Evolutionary conservation across 352 stramenopile genomes (phyloP).

Genomic region (Globisporangium irregulare): DNA sequence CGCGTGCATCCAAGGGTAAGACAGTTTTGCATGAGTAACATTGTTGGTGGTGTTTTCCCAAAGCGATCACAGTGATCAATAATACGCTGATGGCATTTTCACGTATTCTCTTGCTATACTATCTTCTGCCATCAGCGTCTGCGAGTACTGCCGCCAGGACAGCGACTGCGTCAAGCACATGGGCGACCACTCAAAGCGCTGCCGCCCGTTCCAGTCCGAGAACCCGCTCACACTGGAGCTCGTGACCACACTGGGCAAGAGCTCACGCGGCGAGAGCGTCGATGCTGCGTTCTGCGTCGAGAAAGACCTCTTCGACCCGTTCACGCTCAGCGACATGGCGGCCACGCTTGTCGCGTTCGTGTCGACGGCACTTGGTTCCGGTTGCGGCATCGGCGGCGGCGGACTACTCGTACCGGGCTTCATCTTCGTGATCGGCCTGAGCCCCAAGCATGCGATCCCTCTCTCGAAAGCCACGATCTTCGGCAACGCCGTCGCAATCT

Average conservation of each 20-base stretch:
- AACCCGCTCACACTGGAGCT: slow-evolving; percentile 35
- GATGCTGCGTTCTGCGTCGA: slow-evolving; percentile 67
- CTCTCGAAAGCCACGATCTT: slow-evolving; percentile 97
- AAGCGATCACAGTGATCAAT: not conserved
- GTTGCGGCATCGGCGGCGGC: slow-evolving; percentile 91
- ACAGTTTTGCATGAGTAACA: not conserved
- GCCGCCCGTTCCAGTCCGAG: slow-evolving; percentile 36
- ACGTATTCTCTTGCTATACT: not conserved
- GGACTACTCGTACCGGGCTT: slow-evolving; percentile 97
- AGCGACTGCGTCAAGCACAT: slow-evolving; percentile 48
- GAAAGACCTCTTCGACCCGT: slow-evolving; percentile 78
- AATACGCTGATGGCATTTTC: not conserved
- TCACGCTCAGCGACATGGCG: slow-evolving; percentile 63
- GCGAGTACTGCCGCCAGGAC: slow-evolving; percentile 63
- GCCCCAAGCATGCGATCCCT: slow-evolving; percentile 96
- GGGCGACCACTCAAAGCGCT: slow-evolving; percentile 57
- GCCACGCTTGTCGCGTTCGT: slow-evolving; percentile 74
- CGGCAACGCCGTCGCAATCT: slow-evolving; percentile 94
- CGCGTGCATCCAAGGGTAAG: slow-evolving; percentile 60
- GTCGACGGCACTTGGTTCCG: slow-evolving; percentile 87
- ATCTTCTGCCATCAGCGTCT: slow-evolving; percentile 33
- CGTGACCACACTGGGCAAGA: slow-evolving; percentile 30
- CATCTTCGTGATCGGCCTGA: slow-evolving; percentile 92
- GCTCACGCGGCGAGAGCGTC: slow-evolving; percentile 31
- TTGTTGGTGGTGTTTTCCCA: not conserved